Percentiles rank a stretch among this genome's conserved stretches.
phyloP scores from a whole-genome alignment of 306 rosid species.

The Parietaria judaica region DNA sequence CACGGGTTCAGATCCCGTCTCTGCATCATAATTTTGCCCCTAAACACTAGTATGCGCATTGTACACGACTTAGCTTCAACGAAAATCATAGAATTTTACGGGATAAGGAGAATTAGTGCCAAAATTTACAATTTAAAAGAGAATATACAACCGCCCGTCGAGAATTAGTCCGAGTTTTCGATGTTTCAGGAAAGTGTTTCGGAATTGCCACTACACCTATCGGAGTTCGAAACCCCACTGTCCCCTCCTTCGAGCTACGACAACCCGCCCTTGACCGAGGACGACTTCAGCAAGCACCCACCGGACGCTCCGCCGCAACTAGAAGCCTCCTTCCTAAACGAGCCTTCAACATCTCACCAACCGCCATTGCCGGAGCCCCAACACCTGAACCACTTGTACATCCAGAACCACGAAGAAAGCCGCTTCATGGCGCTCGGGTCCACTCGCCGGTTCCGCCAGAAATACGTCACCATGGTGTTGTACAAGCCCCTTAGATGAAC shows the following conservation, averaged over 20 bases:
- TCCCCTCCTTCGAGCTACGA: slow-evolving; percentile 88
- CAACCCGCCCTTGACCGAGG: slow-evolving; percentile 38
- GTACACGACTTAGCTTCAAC: too few species aligned
- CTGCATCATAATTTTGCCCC: too few species aligned
- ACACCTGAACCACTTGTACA: slow-evolving; percentile 66
- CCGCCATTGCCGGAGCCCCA: slow-evolving; percentile 22
- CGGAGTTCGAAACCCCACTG: slow-evolving; percentile 46
- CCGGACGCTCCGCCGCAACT: slow-evolving; percentile 71
- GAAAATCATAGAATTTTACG: too few species aligned
- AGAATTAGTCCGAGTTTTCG: not conserved
- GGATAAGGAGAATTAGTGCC: too few species aligned
- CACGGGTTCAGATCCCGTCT: too few species aligned
- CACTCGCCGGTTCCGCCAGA: slow-evolving; percentile 46
- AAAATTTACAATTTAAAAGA: too few species aligned
- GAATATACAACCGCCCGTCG: too few species aligned
- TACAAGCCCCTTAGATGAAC: slow-evolving; percentile 46
- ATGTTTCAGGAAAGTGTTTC: slow-evolving; percentile 44
- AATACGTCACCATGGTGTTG: slow-evolving; percentile 40
- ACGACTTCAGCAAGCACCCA: slow-evolving; percentile 63
- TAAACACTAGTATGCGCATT: too few species aligned
- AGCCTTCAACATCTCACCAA: slow-evolving; percentile 32
- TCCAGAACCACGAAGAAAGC: slow-evolving; percentile 33
- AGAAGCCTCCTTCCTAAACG: slow-evolving; percentile 28
- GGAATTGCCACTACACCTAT: slow-evolving; percentile 29
- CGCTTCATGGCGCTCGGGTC: slow-evolving; percentile 54